Conservation (phyloP, 441 rosid species). For the Macaranga tanarius region DNA sequence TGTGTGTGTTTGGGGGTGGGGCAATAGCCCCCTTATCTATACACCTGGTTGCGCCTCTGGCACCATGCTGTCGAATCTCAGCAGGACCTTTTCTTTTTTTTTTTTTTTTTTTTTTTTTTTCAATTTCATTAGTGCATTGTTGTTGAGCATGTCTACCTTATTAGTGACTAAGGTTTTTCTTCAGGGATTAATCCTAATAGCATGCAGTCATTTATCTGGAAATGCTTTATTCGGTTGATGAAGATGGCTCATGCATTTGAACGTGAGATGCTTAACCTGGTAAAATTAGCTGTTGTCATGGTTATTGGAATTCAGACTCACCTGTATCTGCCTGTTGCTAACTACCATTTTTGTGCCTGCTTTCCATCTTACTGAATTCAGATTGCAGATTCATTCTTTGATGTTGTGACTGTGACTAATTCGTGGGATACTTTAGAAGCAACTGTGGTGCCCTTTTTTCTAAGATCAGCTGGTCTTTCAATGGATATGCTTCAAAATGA, state of each 20-base stretch:
- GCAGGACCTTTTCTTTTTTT: too few species aligned
- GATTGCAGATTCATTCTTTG: conserved; percentile 66
- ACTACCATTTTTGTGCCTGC: conserved; percentile 21
- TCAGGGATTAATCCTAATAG: conserved; percentile 44
- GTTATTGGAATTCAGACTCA: not conserved
- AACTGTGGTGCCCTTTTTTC: conserved; percentile 70
- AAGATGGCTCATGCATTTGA: conserved; percentile 61
- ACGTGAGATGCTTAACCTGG: conserved; percentile 72
- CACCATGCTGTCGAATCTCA: too few species aligned
- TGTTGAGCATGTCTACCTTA: conserved; percentile 5
- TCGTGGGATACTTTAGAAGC: conserved; percentile 59
- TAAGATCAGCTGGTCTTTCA: conserved; percentile 60
- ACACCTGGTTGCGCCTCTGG: too few species aligned
- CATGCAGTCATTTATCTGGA: conserved; percentile 63
- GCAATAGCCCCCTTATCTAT: too few species aligned
- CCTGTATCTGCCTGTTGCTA: conserved; percentile 19
- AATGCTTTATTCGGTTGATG: conserved; percentile 66
- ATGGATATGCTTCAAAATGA: conserved; percentile 50
- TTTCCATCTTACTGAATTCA: conserved; percentile 36
- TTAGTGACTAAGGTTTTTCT: conserved; percentile 23
- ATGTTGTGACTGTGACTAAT: conserved; percentile 52
- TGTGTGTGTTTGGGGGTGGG: too few species aligned
- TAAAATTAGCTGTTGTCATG: conserved; percentile 27
- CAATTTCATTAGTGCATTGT: not conserved
- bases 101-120: too few species aligned